Evolutionary conservation across 176 grass and related monocot genomes (phyloP), one percentile per base, ranked within the genome.

Genomic region (Ensete ventricosum): DNA sequence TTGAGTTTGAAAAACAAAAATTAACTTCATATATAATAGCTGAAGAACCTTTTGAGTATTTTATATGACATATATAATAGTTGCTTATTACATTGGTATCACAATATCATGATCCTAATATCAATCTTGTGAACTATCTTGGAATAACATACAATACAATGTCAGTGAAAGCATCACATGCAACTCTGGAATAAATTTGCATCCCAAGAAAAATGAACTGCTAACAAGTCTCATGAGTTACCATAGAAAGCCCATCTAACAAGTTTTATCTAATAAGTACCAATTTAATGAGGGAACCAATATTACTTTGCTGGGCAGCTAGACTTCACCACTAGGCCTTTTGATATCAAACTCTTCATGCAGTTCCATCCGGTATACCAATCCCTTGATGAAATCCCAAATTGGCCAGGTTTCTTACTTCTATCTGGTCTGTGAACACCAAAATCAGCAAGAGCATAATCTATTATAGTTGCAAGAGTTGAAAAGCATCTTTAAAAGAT

Each of bases 361-460:
- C 90, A 88, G 69, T 52, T 97, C 93, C 93, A 97, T 74, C 93
- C 93, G 85, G 71, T 85, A 76, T 90, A 90, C 85, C 81, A 87
- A 62, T 97, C 87, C 80, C 83, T 92, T 9, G 29, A 52, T 65
- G 78, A 84, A 82, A 77, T 87, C 67, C 78, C 84, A 72, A 84
- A 83, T 76, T 82, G 71, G 29, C 81, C 69, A 11, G 84, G 83
- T 74, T 82, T 77, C 83, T 88, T 92, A 80, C 67, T 86, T 76
- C 85, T 92, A 74, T 97, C 88, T 27, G 79, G 77, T 52, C 90
- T 97, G 85, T 52, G 78, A 77, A 80, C 24, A 74, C 68, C 34
- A 73, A 70, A 68, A 48, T 14, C 49, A 83, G 55, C 13, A 63
- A 54, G 14, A 50, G 58, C 64, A 53, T 48, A 21, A 73, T 62